Conservation (phyloP, 2,329 filamentous ascomycete species). For the Fusarium caatingaense region DNA sequence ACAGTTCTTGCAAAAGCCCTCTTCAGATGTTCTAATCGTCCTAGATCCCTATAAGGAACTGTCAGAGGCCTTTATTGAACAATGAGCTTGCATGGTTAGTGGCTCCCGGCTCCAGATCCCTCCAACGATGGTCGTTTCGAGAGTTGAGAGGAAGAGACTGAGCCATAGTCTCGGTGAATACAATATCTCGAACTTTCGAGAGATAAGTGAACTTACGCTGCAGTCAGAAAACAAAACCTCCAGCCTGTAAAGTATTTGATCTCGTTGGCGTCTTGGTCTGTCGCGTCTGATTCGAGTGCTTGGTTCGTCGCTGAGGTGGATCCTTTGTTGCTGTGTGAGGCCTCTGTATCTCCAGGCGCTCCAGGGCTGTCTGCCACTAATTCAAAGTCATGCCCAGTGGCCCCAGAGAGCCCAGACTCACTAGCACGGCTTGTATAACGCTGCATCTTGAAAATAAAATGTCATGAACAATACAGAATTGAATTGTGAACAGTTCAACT, state of each 20-base stretch:
- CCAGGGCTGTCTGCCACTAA: fast-evolving
- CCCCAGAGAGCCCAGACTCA: fast-evolving
- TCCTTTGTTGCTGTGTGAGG: not conserved
- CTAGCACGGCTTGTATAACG: not conserved
- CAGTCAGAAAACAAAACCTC: not conserved
- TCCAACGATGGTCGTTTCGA: slow-evolving; percentile 4
- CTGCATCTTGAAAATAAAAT: not conserved
- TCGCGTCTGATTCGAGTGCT: not conserved
- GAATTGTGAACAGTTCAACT: not conserved
- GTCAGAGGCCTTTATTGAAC: no score
- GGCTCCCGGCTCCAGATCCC: no score
- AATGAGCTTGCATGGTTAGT: no score
- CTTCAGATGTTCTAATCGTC: no score
- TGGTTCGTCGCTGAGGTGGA: not conserved
- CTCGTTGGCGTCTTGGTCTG: not conserved
- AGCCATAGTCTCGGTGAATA: not conserved
- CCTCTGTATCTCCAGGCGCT: not conserved
- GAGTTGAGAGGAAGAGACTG: slow-evolving; percentile 5
- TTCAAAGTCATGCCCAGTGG: not conserved
- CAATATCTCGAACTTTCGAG: fast-evolving
- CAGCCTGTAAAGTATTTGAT: not conserved
- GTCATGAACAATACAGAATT: not conserved
- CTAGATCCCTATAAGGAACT: no score
- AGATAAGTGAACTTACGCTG: not conserved
- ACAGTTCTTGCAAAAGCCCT: no score